A percentile compares a stretch with the other conserved stretches of the same genome.
phyloP scores from a whole-genome alignment of 2,329 filamentous ascomycete species.

The Pyrenophora graminea region DNA sequence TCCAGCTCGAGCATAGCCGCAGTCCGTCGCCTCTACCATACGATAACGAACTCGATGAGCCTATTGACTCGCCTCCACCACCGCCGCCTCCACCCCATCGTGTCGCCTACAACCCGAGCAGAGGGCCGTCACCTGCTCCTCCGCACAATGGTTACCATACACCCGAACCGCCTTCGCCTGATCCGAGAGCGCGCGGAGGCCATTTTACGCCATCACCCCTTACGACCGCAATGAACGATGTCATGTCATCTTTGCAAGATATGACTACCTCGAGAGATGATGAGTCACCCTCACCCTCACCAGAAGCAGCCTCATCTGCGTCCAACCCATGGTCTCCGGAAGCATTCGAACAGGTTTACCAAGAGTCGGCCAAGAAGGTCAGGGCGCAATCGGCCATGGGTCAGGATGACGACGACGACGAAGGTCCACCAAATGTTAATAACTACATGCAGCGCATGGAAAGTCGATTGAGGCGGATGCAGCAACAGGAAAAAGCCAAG shows the following conservation, averaged over 20 bases:
- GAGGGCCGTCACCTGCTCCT: conserved; percentile 41
- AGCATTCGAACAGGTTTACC: conserved; percentile 68
- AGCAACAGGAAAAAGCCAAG: conserved; percentile 51
- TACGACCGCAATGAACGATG: conserved; percentile 94
- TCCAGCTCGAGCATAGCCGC: conserved; percentile 26
- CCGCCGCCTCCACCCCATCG: conserved; percentile 83
- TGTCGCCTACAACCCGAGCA: conserved; percentile 56
- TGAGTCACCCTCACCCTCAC: conserved; percentile 37
- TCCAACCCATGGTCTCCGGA: conserved; percentile 88
- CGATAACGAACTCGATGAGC: conserved; percentile 29
- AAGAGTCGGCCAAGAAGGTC: conserved; percentile 46
- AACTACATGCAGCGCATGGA: conserved; percentile 95
- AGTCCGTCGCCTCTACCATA: conserved; percentile 39
- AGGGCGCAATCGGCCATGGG: conserved; percentile 73
- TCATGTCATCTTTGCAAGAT: conserved; percentile 91
- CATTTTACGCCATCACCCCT: conserved; percentile 82
- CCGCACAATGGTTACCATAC: conserved; percentile 57
- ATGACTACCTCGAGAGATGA: conserved; percentile 68
- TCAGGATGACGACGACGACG: conserved; percentile 55
- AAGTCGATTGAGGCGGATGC: conserved; percentile 72
- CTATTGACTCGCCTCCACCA: conserved; percentile 69
- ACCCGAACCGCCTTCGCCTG: conserved; percentile 70
- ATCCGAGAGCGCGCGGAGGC: conserved; percentile 27
- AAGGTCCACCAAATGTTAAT: conserved; percentile 71
- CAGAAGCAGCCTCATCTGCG: conserved; percentile 61